phyloP scores from a whole-genome alignment of 305 asterid species.

The Plantago coronopus region DNA sequence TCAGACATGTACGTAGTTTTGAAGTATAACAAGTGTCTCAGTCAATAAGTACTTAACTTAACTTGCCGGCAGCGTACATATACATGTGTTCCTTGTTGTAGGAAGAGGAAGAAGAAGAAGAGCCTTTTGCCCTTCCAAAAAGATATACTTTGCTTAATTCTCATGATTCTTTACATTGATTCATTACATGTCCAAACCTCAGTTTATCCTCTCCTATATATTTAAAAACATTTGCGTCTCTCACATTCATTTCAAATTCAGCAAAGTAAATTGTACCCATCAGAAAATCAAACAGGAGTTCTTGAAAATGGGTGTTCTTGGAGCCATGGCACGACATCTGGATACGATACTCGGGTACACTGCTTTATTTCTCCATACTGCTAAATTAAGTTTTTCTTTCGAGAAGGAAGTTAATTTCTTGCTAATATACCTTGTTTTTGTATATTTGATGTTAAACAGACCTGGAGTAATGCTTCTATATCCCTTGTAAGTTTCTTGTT shows the following conservation, averaged over 20 bases:
- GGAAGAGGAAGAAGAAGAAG: constrained; percentile 33
- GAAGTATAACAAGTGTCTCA: too few species aligned
- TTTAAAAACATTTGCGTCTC: too few species aligned
- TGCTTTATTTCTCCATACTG: background rate
- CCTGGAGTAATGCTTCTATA: constrained; percentile 86
- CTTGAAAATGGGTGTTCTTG: constrained; percentile 52
- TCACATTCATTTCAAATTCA: too few species aligned
- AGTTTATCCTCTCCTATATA: too few species aligned
- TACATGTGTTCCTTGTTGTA: constrained; percentile 22
- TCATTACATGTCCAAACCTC: too few species aligned
- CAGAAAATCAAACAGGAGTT: background rate
- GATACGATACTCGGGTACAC: constrained; percentile 66
- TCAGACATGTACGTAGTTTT: too few species aligned
- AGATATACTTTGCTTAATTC: constrained; percentile 48
- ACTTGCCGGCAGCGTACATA: constrained; percentile 28
- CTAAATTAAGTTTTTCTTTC: background rate
- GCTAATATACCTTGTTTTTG: too few species aligned
- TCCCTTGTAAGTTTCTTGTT: constrained; percentile 63
- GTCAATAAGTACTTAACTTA: too few species aligned
- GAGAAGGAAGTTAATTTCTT: too few species aligned
- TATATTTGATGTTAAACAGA: constrained; percentile 34
- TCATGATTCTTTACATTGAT: too few species aligned
- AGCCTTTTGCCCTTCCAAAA: constrained; percentile 35
- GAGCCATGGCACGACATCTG: constrained; percentile 55
- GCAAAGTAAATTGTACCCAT: too few species aligned